These are phyloP conservation scores for Trichoderma asperelloides DNA, from an alignment of 495 filamentous ascomycete genomes.

Conservation along the genomic window DNA sequence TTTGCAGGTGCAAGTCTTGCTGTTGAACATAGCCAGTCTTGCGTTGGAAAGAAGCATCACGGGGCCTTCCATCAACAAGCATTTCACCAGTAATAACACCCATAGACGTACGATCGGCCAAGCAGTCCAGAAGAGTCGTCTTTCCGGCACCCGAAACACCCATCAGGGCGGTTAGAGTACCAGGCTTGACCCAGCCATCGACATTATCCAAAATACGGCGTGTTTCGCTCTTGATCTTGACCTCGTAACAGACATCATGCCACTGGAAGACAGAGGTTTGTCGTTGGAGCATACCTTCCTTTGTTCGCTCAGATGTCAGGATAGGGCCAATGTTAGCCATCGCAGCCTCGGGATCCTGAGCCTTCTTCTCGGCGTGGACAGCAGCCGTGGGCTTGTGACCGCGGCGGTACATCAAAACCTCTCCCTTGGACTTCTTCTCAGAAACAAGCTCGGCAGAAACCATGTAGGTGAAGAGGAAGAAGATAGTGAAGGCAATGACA, in stretches of 20 bases:
- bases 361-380: conserved; percentile 44
- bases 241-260: conserved; percentile 78
- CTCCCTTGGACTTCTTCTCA: conserved; percentile 74
- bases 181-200: conserved; percentile 86
- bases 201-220: conserved; percentile 76
- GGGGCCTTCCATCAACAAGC: conserved; percentile 67
- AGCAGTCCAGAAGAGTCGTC: conserved; percentile 61
- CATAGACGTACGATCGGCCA: conserved; percentile 75
- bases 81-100: conserved; percentile 81
- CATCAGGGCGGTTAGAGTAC: conserved; percentile 85
- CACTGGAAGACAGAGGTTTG: conserved; percentile 69
- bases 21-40: conserved; percentile 96
- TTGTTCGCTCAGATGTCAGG: conserved; percentile 32
- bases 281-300: conserved; percentile 44
- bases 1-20: conserved; percentile 84
- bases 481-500: conserved; percentile 62
- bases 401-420: conserved; percentile 78
- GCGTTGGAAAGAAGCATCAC: conserved; percentile 77
- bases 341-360: conserved; percentile 44
- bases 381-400: conserved; percentile 51
- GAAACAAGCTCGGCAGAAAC: conserved; percentile 64
- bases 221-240: conserved; percentile 71
- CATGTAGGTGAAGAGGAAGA: conserved; percentile 59
- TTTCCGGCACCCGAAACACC: conserved; percentile 67
- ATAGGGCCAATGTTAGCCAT: conserved; percentile 27